Conservation (phyloP, 305 asterid species). For the Ilex paraguariensis region DNA sequence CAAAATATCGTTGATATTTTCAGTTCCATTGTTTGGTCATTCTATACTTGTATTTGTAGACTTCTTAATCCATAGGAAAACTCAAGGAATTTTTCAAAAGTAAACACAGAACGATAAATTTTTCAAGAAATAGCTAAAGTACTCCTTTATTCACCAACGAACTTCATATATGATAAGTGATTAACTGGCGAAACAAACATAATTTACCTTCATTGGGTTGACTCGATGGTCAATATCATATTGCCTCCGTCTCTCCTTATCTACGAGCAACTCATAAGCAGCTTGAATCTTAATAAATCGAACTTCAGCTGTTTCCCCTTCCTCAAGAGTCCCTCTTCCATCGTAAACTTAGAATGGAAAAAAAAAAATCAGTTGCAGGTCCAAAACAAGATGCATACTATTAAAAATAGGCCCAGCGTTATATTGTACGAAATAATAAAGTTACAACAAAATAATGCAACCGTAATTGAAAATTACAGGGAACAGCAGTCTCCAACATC, state of each 20-base stretch:
- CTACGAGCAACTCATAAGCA: constrained; percentile 62
- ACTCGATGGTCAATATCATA: constrained; percentile 35
- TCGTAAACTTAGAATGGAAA: constrained; percentile 51
- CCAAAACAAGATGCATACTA: neutral
- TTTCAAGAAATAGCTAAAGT: too few relatives aligned
- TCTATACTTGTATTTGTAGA: too few relatives aligned
- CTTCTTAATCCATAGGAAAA: too few relatives aligned
- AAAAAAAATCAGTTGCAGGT: constrained; percentile 22
- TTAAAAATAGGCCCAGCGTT: neutral
- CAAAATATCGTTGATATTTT: too few relatives aligned
- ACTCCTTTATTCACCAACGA: neutral
- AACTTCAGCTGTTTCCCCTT: constrained; percentile 78
- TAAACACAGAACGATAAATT: too few relatives aligned
- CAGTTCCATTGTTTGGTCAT: too few relatives aligned
- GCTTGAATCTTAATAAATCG: constrained; percentile 77
- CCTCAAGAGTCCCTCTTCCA: constrained; percentile 84
- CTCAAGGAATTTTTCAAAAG: too few relatives aligned
- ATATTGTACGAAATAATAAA: neutral
- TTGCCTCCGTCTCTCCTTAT: constrained; percentile 32
- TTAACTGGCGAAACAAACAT: neutral
- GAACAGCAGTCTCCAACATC: too few relatives aligned
- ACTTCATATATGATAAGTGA: neutral
- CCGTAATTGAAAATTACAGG: too few relatives aligned
- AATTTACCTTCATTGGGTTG: constrained; percentile 44
- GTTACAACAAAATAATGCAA: neutral